A percentile compares a stretch with the other conserved stretches of the same genome.
Conservation (phyloP, 768 basidiomycete genomes). For the Heimioporus sp. region DNA sequence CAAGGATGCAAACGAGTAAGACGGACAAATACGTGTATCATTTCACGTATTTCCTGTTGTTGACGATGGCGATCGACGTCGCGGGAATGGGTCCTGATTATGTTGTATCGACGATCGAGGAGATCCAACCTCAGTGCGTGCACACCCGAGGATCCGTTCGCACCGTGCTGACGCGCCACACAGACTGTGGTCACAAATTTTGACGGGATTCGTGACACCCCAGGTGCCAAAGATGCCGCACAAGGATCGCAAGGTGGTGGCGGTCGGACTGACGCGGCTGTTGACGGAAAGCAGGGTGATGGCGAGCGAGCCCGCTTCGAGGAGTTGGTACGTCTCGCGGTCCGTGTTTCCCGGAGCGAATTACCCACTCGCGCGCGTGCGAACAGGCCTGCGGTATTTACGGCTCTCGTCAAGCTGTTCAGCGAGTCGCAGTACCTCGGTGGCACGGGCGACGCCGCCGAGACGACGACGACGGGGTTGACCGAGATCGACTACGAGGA, state of each 20-base stretch:
- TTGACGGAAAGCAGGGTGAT: constrained; percentile 73
- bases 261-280: constrained; percentile 75
- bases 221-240: constrained; percentile 77
- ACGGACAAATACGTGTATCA: constrained; percentile 86
- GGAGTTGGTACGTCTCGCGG: constrained; percentile 54
- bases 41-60: constrained; percentile 77
- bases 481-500: constrained; percentile 90
- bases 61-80: constrained; percentile 70
- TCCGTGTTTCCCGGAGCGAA: too few relatives aligned
- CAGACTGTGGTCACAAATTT: constrained; percentile 78
- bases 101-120: constrained; percentile 74
- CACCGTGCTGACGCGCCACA: not conserved
- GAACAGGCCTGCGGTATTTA: constrained; percentile 70
- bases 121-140: constrained; percentile 75
- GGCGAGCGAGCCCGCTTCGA: constrained; percentile 59
- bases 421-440: constrained; percentile 71
- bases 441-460: constrained; percentile 46
- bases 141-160: not conserved
- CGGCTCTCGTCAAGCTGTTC: constrained; percentile 73
- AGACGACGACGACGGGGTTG: constrained; percentile 29
- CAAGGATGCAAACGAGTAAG: constrained; percentile 82
- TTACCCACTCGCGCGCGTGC: not conserved
- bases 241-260: constrained; percentile 83
- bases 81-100: constrained; percentile 77
- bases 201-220: constrained; percentile 73